Evolutionary conservation across 345 rosid species (phyloP), one percentile per base, ranked within the genome.

Genomic region (Pugionium dolabratum): DNA sequence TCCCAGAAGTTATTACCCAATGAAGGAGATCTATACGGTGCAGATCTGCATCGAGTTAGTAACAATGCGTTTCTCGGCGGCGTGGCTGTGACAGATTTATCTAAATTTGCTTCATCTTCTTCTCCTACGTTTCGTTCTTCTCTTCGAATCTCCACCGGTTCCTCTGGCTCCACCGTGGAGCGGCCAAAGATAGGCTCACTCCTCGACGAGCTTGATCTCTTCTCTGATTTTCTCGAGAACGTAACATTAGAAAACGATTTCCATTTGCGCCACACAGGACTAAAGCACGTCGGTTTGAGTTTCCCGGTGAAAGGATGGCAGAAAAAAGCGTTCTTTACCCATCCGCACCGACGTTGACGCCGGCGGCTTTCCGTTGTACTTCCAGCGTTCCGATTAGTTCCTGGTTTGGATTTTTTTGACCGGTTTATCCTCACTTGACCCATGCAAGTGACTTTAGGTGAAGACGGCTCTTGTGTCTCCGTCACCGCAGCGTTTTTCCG

Each of bases 381-480:
- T 52, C 70, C 59, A 4, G 3, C 7, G 64, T 29, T 18, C 62
- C 70, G 78, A 4, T 1, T 29, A 35, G 59, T 31, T 18, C 60
- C 64, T 33, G 65, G 65, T 43, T 70, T 65, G 31, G 64, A 39
- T 72, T 83, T 79, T 52, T 81, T 85, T 30, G 89, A 85, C 8
- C 97, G 80, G 35, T 72, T 75, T 62, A 85, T 93, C 43, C 91
- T 83, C 7, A 92, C 96, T 74, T 89, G 97, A 4, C 98, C 98
- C 87, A 92, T 87, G 86, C 98, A 92, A 26, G 98, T 92, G 57
- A 92, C 98, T 63, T 85, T 87, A 0, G 97, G 98, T 2, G 98
- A 92, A 53, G 96, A 59, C 1, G 98, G 98, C 50, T 92, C 98
- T 54, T 85, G 93, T 1, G 91, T 90, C 77, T 87, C 90, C 53